Conservation (phyloP, 768 basidiomycete genomes). For the Mycena epipterygia region DNA sequence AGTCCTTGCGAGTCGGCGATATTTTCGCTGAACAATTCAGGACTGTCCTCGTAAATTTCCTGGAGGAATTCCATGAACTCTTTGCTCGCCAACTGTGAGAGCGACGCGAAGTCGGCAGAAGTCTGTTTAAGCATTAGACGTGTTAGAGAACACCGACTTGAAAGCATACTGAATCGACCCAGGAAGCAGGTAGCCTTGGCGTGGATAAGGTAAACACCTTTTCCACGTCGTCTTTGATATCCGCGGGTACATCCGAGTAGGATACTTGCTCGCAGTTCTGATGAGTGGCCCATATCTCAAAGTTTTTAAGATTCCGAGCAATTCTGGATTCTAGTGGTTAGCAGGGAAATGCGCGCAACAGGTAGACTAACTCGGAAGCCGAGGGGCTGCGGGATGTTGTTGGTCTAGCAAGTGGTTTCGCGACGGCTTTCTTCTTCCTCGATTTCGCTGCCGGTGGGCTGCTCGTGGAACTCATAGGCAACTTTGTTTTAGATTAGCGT, state of each 20-base stretch:
- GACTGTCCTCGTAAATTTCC: slow-evolving; percentile 44
- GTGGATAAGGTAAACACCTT: slow-evolving; percentile 36
- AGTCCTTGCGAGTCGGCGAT: slow-evolving; percentile 37
- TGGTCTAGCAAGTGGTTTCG: slow-evolving; percentile 29
- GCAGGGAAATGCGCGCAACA: background rate
- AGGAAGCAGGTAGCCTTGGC: slow-evolving; percentile 51
- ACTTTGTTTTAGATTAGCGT: background rate
- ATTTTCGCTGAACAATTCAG: slow-evolving; percentile 56
- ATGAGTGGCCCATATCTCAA: slow-evolving; percentile 65
- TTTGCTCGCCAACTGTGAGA: slow-evolving; percentile 40
- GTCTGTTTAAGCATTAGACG: slow-evolving; percentile 30
- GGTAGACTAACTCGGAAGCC: slow-evolving; percentile 58
- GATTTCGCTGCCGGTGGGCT: slow-evolving; percentile 29
- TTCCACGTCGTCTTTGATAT: slow-evolving; percentile 55
- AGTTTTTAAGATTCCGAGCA: slow-evolving; percentile 60
- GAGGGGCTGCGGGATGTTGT: slow-evolving; percentile 53
- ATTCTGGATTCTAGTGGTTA: slow-evolving; percentile 50
- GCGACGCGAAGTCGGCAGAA: slow-evolving; percentile 41
- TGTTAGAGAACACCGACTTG: background rate
- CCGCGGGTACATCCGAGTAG: slow-evolving; percentile 56
- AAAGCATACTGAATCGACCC: slow-evolving; percentile 56
- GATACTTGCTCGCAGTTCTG: slow-evolving; percentile 66
- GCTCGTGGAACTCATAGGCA: slow-evolving; percentile 29
- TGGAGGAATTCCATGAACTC: slow-evolving; percentile 49
- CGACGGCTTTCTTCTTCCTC: slow-evolving; percentile 26